Evolutionary conservation across 768 basidiomycete species (phyloP).

Genomic region (Lactarius deliciosus): DNA sequence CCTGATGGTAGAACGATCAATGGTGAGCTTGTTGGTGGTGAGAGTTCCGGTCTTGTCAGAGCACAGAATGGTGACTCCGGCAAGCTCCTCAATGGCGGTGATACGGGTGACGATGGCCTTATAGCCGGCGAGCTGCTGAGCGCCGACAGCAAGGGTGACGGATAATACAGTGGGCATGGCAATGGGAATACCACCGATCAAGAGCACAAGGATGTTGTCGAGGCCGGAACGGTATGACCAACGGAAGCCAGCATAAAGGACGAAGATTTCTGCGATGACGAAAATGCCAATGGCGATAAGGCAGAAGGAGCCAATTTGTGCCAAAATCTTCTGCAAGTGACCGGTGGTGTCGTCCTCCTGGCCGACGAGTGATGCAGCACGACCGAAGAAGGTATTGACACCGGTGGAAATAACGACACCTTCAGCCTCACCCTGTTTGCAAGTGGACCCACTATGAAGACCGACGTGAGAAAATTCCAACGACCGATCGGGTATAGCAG

Average conservation of each 20-base stretch:
- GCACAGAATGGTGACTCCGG: constrained; percentile 97
- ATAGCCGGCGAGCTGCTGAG: constrained; percentile 98
- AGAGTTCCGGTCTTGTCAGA: constrained; percentile 99
- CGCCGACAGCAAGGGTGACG: constrained; percentile 97
- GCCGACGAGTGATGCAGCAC: constrained; percentile 95
- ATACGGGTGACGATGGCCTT: constrained; percentile 99
- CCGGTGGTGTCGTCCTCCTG: constrained; percentile 97
- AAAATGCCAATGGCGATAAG: constrained; percentile 95
- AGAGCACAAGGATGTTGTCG: constrained; percentile 95
- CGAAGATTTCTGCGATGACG: constrained; percentile 90
- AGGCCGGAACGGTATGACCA: constrained; percentile 93
- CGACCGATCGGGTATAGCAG: constrained; percentile 13
- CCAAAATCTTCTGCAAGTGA: constrained; percentile 98
- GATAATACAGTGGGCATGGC: constrained; percentile 99
- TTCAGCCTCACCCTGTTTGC: constrained; percentile 99
- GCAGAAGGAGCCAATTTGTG: constrained; percentile 98
- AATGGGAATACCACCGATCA: constrained; percentile 99
- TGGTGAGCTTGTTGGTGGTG: constrained; percentile 99
- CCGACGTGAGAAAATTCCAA: constrained; percentile 21
- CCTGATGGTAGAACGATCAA: constrained; percentile 88
- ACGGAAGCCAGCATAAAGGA: constrained; percentile 89
- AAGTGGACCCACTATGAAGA: constrained; percentile 79
- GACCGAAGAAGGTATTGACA: constrained; percentile 98
- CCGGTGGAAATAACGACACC: constrained; percentile 98
- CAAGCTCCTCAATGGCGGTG: constrained; percentile 97